phyloP scores from a whole-genome alignment of 768 basidiomycete genomes.

The Suillus subaureus region DNA sequence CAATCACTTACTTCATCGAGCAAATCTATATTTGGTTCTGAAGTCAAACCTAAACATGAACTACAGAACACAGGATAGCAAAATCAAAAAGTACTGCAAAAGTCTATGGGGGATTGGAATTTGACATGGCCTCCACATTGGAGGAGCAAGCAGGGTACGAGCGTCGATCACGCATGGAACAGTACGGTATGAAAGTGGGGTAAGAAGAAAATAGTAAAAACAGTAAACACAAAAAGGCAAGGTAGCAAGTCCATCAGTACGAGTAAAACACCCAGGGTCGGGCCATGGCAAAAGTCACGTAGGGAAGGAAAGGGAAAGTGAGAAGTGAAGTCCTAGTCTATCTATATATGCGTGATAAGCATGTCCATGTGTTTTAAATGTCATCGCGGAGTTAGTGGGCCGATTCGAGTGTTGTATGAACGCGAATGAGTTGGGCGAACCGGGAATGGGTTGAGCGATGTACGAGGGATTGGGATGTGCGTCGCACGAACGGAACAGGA shows the following conservation, averaged over 20 bases:
- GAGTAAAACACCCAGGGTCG: background rate
- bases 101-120: background rate
- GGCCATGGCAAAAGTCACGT: background rate
- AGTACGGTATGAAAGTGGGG: background rate
- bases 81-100: background rate
- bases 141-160: background rate
- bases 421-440: too few relatives aligned
- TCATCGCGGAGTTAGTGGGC: background rate
- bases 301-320: background rate
- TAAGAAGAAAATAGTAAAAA: background rate
- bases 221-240: background rate
- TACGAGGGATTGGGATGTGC: background rate
- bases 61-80: background rate
- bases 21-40: too few relatives aligned
- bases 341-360: background rate
- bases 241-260: background rate
- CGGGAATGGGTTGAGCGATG: background rate
- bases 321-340: background rate
- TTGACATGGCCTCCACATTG: background rate
- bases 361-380: background rate
- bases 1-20: too few relatives aligned
- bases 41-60: too few relatives aligned
- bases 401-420: background rate
- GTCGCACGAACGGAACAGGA: background rate
- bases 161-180: background rate